Conservation (phyloP, 352 stramenopile genomes). For the Phytophthora sansomeana region DNA sequence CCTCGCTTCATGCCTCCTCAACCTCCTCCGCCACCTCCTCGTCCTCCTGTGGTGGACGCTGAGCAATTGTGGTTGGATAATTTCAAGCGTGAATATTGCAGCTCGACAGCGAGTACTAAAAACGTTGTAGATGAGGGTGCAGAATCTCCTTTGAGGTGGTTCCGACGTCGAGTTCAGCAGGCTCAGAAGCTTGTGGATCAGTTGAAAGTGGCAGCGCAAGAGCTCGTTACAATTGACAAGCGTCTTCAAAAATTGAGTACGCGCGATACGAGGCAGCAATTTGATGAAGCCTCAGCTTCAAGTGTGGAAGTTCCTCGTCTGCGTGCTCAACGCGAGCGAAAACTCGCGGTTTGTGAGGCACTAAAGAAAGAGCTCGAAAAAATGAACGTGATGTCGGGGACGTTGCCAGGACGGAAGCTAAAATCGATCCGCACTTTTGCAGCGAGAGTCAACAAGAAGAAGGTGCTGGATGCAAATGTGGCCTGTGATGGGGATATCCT, state of each 20-base stretch:
- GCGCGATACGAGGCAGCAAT: neutral
- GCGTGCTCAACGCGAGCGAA: slow-evolving; percentile 28
- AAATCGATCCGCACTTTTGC: slow-evolving; percentile 32
- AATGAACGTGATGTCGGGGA: slow-evolving; percentile 27
- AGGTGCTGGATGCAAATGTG: slow-evolving; percentile 17
- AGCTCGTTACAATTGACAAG: slow-evolving; percentile 35
- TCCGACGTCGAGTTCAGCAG: slow-evolving; percentile 30
- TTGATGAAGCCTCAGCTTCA: neutral
- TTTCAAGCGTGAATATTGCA: slow-evolving; percentile 36
- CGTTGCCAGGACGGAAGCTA: slow-evolving; percentile 28
- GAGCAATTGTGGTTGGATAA: slow-evolving; percentile 40
- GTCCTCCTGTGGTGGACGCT: slow-evolving; percentile 22
- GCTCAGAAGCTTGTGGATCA: slow-evolving; percentile 28
- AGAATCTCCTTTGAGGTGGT: slow-evolving; percentile 32
- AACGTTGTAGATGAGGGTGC: neutral
- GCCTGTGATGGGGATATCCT: too few species aligned
- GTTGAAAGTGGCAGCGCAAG: slow-evolving; percentile 27
- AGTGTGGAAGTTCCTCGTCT: slow-evolving; percentile 20
- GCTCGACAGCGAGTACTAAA: neutral
- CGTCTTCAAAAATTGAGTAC: slow-evolving; percentile 10
- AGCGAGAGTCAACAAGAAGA: slow-evolving; percentile 39
- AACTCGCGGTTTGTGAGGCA: slow-evolving; percentile 29
- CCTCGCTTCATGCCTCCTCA: slow-evolving; percentile 24
- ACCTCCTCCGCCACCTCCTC: slow-evolving; percentile 3
- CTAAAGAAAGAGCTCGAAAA: slow-evolving; percentile 40